phyloP scores from a whole-genome alignment of 83 land plant genomes.

The Thuja plicata region DNA sequence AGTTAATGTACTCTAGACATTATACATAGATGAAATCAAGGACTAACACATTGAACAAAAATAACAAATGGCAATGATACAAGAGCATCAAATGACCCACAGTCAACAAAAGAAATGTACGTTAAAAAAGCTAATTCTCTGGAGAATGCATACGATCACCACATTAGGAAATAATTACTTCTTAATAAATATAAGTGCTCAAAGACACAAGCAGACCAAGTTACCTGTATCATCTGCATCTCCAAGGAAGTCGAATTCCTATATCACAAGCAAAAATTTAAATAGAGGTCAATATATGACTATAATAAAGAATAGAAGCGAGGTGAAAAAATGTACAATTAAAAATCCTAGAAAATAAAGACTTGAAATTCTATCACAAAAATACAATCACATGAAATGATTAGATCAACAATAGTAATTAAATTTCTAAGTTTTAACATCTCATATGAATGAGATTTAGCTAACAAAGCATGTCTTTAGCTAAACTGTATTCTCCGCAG shows the following conservation, averaged over 20 bases:
- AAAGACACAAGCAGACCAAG: background rate
- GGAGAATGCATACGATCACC: background rate
- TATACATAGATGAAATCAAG: background rate
- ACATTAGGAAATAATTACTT: background rate
- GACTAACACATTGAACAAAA: background rate
- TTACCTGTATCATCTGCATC: constrained; percentile 49
- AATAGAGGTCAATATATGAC: constrained; percentile 17
- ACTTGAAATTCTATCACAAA: constrained; percentile 1
- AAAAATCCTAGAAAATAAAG: background rate
- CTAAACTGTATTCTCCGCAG: background rate
- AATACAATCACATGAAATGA: background rate
- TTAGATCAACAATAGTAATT: background rate
- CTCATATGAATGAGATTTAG: background rate
- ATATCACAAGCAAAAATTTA: constrained; percentile 18
- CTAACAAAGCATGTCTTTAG: background rate
- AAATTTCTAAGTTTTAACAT: background rate
- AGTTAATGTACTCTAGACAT: background rate
- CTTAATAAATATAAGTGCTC: background rate
- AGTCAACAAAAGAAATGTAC: background rate
- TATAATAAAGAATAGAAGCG: background rate
- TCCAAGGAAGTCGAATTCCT: constrained; percentile 28
- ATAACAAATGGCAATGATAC: background rate
- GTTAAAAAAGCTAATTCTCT: background rate
- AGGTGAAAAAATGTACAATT: background rate
- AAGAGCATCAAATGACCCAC: background rate